Evolutionary conservation across 179 eudicot species (phyloP).

Genomic region (Camellia oleifera): DNA sequence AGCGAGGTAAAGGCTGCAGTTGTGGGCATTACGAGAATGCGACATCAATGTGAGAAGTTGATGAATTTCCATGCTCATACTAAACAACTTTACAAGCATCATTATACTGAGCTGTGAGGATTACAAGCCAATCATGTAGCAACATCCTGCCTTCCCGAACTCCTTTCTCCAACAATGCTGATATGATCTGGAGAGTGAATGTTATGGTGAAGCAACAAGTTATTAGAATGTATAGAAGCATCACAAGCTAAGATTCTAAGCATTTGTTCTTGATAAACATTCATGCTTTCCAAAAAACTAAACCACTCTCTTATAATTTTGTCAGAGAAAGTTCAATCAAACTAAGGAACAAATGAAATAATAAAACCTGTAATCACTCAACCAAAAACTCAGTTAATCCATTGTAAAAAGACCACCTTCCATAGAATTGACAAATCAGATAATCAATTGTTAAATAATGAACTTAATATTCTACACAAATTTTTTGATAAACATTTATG

Average conservation of each 20-base stretch:
- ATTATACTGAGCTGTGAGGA: constrained; percentile 83
- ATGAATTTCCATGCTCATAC: constrained; percentile 50
- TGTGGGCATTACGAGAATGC: constrained; percentile 90
- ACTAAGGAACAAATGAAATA: neutral
- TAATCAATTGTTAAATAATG: no score
- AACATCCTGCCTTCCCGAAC: constrained; percentile 93
- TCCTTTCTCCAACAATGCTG: constrained; percentile 87
- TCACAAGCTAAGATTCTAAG: neutral
- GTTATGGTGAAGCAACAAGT: neutral
- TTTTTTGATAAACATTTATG: no score
- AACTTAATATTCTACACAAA: no score
- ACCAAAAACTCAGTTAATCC: neutral
- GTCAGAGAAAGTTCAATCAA: neutral
- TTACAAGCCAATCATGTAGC: constrained; percentile 98
- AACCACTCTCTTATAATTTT: neutral
- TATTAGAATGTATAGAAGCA: neutral
- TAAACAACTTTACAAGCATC: constrained; percentile 70
- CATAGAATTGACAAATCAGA: neutral
- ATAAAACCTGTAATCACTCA: no score
- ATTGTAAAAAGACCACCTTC: neutral
- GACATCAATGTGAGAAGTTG: constrained; percentile 57
- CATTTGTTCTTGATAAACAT: neutral
- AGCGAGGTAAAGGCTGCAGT: constrained; percentile 25
- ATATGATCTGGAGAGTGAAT: constrained; percentile 63
- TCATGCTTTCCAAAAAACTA: neutral